Evolutionary conservation across 768 basidiomycete genomes (phyloP), one percentile per base, ranked within the genome.

Genomic region (Pilatotrama ljubarskyi): DNA sequence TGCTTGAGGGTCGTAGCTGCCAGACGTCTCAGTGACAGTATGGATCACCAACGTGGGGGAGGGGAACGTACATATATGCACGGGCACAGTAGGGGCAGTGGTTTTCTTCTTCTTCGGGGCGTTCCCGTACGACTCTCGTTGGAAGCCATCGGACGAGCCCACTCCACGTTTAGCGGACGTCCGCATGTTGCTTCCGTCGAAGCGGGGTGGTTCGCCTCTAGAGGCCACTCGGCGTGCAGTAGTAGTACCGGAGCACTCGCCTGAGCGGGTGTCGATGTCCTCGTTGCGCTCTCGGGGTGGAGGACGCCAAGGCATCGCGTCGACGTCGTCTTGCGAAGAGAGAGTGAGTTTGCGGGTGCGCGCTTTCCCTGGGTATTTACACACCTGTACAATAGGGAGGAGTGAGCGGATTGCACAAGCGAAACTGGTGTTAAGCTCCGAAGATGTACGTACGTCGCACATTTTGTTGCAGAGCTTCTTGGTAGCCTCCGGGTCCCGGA

Each of bases 331-430:
- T 29, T 74, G 69, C 2, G 74, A 70, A 0, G 84, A 81, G 3
- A 92, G 76, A n/a, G 78, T 80, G 24, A 63, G 67, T 56, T 82
- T 79, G 25, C 80, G 79, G 2, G 70, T 74, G 51, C 70, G 77
- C 0, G 84, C 81, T 74, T 86, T 91, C 22, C 86, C 85, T 0
- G 90, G 88, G 62, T 85, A 84, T 72, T 88, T 91, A 75, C 92
- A 93, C 3, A 91, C 80, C 91, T 93, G 55, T 14, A 47, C 4
- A 14, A 5, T 43, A 29, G 10, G 35, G 20, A n/a, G 35, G 47
- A 36, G 17, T 20, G 11, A 37, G 20, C 18, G n/a, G 5, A 7
- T 18, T 1, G 24, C n/a, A n/a, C n/a, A n/a, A n/a, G n/a, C n/a
- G n/a, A n/a, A n/a, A n/a, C n/a, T n/a, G n/a, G n/a, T n/a, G n/a